These are phyloP conservation scores for Cladochytrium replicatum DNA, from an alignment of 192 early-diverging fungal species.

Conservation along the genomic window DNA sequence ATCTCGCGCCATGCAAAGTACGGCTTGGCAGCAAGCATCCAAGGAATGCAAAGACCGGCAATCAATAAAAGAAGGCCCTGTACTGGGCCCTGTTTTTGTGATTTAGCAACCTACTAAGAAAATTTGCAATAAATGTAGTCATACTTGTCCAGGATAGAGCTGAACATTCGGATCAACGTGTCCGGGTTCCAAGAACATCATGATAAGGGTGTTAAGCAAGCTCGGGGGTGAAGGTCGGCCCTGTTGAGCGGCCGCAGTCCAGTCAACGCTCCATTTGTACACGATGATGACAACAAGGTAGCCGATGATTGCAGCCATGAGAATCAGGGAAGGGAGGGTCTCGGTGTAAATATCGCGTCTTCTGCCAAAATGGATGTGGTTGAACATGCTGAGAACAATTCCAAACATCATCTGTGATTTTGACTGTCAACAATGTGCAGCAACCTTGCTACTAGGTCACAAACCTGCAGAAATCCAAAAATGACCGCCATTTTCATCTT, in stretches of 20 bases:
- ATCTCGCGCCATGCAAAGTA: conserved; percentile 63
- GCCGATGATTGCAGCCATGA: conserved; percentile 76
- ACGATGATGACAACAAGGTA: conserved; percentile 71
- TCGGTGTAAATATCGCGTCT: conserved; percentile 61
- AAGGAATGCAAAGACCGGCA: conserved; percentile 72
- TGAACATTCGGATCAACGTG: conserved; percentile 48
- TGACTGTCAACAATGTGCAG: neutral
- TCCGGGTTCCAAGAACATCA: conserved; percentile 84
- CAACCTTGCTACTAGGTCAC: neutral
- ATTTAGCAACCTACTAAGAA: too few species aligned
- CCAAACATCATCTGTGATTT: conserved; percentile 64
- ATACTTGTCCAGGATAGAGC: conserved; percentile 66
- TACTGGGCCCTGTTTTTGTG: conserved; percentile 32
- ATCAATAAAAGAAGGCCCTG: conserved; percentile 58
- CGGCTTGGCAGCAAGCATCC: conserved; percentile 82
- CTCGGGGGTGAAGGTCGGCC: conserved; percentile 59
- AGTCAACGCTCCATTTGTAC: conserved; percentile 80
- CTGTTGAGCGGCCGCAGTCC: too few species aligned
- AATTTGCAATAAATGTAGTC: neutral
- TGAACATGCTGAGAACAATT: conserved; percentile 66
- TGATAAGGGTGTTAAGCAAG: conserved; percentile 83
- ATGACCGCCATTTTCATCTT: conserved; percentile 92
- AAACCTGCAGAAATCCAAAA: conserved; percentile 65
- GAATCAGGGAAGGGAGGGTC: conserved; percentile 76
- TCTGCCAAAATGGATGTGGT: conserved; percentile 69